These are phyloP conservation scores for Fusarium agapanthi DNA, from an alignment of 2,329 filamentous ascomycete genomes.

Conservation along the genomic window DNA sequence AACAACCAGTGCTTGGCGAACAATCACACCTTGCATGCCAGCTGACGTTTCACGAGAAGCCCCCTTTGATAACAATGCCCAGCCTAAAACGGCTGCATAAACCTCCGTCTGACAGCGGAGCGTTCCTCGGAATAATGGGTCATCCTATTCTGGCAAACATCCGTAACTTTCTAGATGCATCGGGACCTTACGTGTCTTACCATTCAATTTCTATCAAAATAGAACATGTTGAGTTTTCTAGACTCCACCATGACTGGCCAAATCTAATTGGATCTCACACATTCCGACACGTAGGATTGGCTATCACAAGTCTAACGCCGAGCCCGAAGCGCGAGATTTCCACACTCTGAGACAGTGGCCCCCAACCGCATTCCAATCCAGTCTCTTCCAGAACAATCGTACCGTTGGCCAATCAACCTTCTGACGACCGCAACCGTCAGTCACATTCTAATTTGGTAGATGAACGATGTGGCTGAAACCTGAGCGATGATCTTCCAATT, in stretches of 20 bases:
- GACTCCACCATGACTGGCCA: not conserved
- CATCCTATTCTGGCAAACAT: accelerated
- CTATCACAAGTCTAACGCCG: not conserved
- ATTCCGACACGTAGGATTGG: not conserved
- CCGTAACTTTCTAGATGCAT: not conserved
- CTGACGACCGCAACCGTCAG: constrained; percentile 1
- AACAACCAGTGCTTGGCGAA: no score
- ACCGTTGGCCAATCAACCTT: not conserved
- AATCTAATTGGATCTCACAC: not conserved
- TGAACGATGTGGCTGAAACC: constrained; percentile 10
- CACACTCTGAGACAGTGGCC: not conserved
- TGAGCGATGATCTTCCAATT: not conserved
- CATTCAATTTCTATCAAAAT: accelerated
- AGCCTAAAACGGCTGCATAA: not conserved
- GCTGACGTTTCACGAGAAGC: not conserved
- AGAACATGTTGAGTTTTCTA: not conserved
- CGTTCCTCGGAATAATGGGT: not conserved
- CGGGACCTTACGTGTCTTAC: not conserved
- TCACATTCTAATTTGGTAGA: not conserved
- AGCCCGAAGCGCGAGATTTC: not conserved
- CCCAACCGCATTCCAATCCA: not conserved
- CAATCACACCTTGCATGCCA: not conserved
- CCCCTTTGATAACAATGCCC: no score
- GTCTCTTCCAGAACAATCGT: not conserved
- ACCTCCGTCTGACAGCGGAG: not conserved